Evolutionary conservation across 2,329 filamentous ascomycete species (phyloP).

Genomic region (Colletotrichum sp.): DNA sequence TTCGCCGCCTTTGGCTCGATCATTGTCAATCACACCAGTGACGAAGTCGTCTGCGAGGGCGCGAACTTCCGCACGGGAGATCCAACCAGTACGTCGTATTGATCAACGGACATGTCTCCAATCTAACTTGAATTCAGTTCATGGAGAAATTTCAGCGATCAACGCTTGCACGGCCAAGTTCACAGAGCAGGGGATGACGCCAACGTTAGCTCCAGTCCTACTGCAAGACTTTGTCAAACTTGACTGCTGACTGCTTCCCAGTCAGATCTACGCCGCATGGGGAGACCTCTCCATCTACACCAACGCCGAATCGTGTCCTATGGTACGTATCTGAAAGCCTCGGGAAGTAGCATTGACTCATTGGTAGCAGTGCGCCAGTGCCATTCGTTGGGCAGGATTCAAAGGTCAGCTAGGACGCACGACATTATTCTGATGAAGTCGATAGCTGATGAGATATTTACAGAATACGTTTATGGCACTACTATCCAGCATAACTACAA

Average conservation of each 20-base stretch:
- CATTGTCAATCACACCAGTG: conserved; percentile 61
- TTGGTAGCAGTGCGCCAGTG: conserved; percentile 52
- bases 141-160: conserved; percentile 18
- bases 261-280: conserved; percentile 48
- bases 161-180: conserved; percentile 12
- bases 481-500: conserved; percentile 48
- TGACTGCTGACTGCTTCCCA: background rate
- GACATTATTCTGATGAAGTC: background rate
- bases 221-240: fast-evolving
- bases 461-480: conserved; percentile 60
- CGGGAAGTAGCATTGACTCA: background rate
- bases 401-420: conserved; percentile 20
- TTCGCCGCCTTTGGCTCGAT: conserved; percentile 58
- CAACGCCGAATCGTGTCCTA: conserved; percentile 62
- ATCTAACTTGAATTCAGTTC: background rate
- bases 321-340: conserved; percentile 29
- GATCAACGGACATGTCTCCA: background rate
- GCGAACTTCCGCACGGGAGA: conserved; percentile 18
- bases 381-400: conserved; percentile 61
- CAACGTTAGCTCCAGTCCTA: background rate
- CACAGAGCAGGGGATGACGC: conserved; percentile 2
- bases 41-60: conserved; percentile 26
- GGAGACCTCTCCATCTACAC: conserved; percentile 55
- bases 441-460: background rate
- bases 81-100: background rate